Evolutionary conservation across 352 stramenopile species (phyloP).

Genomic region (Phytophthora meadii): DNA sequence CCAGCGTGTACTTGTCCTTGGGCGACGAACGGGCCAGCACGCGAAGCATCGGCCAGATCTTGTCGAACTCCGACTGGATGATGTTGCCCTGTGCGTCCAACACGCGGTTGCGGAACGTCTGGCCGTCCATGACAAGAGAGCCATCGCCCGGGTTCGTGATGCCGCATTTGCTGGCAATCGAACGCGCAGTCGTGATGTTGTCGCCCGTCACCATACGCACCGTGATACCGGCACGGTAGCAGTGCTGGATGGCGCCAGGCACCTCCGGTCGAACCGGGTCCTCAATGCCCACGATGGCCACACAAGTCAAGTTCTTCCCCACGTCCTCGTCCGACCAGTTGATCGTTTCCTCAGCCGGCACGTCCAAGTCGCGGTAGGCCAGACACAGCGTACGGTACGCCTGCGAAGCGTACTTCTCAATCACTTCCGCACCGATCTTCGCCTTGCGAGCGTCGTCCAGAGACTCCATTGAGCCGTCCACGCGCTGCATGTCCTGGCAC

Average conservation of each 20-base stretch:
- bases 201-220: slow-evolving; percentile 68
- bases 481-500: slow-evolving; percentile 49
- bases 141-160: slow-evolving; percentile 55
- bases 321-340: slow-evolving; percentile 66
- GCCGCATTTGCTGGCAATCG: slow-evolving; percentile 64
- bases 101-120: slow-evolving; percentile 58
- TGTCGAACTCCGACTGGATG: slow-evolving; percentile 70
- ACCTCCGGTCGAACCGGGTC: slow-evolving; percentile 61
- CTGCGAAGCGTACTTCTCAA: slow-evolving; percentile 80
- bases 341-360: slow-evolving; percentile 35
- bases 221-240: slow-evolving; percentile 53
- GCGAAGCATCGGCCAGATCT: slow-evolving; percentile 73
- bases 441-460: slow-evolving; percentile 42
- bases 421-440: slow-evolving; percentile 52
- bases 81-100: slow-evolving; percentile 62
- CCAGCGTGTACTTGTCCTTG: slow-evolving; percentile 75
- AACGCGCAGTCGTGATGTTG: slow-evolving; percentile 60
- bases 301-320: slow-evolving; percentile 61
- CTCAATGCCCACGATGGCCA: slow-evolving; percentile 61
- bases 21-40: slow-evolving; percentile 70
- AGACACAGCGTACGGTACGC: slow-evolving; percentile 84
- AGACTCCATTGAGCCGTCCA: slow-evolving; percentile 47
- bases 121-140: slow-evolving; percentile 65
- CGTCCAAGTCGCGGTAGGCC: slow-evolving; percentile 76
- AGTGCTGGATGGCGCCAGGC: slow-evolving; percentile 51